A percentile compares a stretch with the other conserved stretches of the same genome.
Conservation (phyloP, 129 eudicot species). For the Lactuca saligna region DNA sequence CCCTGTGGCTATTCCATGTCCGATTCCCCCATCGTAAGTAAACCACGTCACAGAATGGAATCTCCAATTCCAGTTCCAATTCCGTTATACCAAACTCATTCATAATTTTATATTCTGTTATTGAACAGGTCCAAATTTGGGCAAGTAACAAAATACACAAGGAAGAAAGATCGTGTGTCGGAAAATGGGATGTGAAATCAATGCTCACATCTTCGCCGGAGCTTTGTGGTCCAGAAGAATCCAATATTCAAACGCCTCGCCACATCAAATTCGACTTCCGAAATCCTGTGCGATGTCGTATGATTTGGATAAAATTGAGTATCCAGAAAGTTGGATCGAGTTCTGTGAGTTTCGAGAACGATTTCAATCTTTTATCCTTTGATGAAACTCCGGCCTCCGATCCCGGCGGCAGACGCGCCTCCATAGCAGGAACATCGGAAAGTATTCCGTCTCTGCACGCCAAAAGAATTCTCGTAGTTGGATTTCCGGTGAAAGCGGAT, state of each 20-base stretch:
- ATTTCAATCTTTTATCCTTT: conserved; percentile 56
- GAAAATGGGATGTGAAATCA: conserved; percentile 83
- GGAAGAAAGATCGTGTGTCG: conserved; percentile 80
- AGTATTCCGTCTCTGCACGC: conserved; percentile 85
- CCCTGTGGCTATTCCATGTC: conserved; percentile 86
- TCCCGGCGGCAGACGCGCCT: conserved; percentile 54
- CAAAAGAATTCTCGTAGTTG: conserved; percentile 66
- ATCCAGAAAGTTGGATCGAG: conserved; percentile 66
- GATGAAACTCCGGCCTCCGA: conserved; percentile 66
- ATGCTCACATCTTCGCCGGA: conserved; percentile 61
- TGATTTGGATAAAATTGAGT: conserved; percentile 73
- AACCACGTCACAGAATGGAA: not conserved
- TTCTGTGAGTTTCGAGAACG: conserved; percentile 64
- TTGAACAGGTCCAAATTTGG: conserved; percentile 79
- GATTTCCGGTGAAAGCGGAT: conserved; percentile 52
- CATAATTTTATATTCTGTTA: not conserved
- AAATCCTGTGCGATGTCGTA: conserved; percentile 74
- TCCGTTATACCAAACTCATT: not conserved
- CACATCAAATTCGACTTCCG: conserved; percentile 69
- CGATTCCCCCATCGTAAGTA: conserved; percentile 89
- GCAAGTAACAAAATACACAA: conserved; percentile 70
- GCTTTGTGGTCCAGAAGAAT: conserved; percentile 66
- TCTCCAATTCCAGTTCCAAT: not conserved
- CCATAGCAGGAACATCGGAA: conserved; percentile 63
- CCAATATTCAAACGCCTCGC: conserved; percentile 50